Evolutionary conservation across 345 rosid species (phyloP).

Genomic region (Diplotaxis tenuifolia): DNA sequence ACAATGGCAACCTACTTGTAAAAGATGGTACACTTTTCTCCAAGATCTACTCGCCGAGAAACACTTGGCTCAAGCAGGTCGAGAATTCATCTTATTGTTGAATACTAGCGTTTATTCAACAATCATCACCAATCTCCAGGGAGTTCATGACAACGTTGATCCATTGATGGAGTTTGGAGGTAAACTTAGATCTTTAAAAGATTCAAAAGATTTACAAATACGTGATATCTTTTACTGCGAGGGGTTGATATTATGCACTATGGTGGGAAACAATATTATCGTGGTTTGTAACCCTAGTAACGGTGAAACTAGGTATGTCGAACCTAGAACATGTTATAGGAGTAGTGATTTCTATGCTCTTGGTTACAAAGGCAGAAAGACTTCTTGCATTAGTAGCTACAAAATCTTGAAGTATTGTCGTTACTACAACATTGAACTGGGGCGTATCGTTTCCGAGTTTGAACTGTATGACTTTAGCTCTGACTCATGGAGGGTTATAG

Average conservation of each 20-base stretch:
- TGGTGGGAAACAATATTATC: neutral
- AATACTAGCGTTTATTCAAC: neutral
- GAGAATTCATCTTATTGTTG: neutral
- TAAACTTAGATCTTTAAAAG: neutral
- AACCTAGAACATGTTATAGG: neutral
- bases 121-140: neutral
- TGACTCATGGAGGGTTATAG: slow-evolving; percentile 6
- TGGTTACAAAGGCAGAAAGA: neutral
- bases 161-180: neutral
- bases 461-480: neutral
- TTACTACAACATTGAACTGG: neutral
- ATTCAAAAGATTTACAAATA: neutral
- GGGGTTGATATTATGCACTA: neutral
- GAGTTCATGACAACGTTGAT: neutral
- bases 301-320: neutral
- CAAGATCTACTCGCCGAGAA: neutral
- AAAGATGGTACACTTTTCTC: neutral
- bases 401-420: neutral
- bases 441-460: neutral
- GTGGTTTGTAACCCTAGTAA: neutral
- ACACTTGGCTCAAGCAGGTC: neutral
- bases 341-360: neutral
- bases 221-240: neutral
- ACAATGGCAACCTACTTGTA: neutral
- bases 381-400: neutral